Conservation (phyloP, 2,329 filamentous ascomycete species). For the Cladophialophora exuberans region DNA sequence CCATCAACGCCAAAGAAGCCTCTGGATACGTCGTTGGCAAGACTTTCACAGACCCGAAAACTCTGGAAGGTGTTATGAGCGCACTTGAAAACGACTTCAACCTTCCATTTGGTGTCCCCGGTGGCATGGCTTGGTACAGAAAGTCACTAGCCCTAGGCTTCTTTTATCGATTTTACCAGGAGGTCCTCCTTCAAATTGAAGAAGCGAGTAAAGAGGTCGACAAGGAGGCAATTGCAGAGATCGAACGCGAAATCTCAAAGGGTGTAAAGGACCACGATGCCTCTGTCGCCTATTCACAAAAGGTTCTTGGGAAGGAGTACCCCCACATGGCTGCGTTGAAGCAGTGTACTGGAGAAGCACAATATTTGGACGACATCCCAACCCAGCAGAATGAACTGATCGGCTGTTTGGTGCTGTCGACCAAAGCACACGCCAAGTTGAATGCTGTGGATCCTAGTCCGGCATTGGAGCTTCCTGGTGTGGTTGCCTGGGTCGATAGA, state of each 20-base stretch:
- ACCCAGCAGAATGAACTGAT: conserved; percentile 84
- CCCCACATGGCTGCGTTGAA: conserved; percentile 90
- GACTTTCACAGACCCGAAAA: conserved; percentile 76
- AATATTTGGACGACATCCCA: conserved; percentile 96
- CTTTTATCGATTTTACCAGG: conserved; percentile 97
- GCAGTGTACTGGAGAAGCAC: conserved; percentile 89
- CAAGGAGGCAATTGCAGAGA: conserved; percentile 75
- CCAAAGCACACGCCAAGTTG: conserved; percentile 85
- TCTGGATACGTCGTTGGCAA: conserved; percentile 75
- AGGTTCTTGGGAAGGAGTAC: conserved; percentile 80
- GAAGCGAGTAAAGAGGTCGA: conserved; percentile 61
- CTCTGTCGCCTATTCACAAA: conserved; percentile 76
- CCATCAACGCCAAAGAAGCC: conserved; percentile 80
- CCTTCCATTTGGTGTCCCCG: conserved; percentile 85
- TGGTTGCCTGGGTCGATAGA: conserved; percentile 82
- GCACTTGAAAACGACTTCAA: conserved; percentile 89
- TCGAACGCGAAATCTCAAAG: conserved; percentile 79
- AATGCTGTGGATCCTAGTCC: conserved; percentile 73
- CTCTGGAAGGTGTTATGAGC: conserved; percentile 86
- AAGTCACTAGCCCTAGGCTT: conserved; percentile 89
- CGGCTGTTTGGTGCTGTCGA: conserved; percentile 84
- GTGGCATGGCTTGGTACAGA: conserved; percentile 95
- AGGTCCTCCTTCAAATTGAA: conserved; percentile 64
- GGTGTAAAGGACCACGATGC: conserved; percentile 78
- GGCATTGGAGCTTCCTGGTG: conserved; percentile 82